These are phyloP conservation scores for Butyriboletus loyo DNA, from an alignment of 768 basidiomycete genomes.

Conservation along the genomic window DNA sequence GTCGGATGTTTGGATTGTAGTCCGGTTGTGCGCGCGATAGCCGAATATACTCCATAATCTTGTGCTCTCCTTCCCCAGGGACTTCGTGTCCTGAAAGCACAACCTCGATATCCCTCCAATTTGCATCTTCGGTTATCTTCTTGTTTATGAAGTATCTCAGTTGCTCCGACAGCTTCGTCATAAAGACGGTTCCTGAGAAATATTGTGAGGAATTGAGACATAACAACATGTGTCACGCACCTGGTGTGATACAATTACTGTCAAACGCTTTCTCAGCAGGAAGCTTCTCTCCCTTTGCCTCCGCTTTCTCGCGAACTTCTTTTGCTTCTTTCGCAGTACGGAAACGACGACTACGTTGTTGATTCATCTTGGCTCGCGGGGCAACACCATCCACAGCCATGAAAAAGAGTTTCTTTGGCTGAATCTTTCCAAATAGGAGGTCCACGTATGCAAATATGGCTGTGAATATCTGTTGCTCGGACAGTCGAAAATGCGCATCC, in stretches of 20 bases:
- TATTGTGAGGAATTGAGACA: not conserved
- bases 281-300: constrained; percentile 83
- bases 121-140: constrained; percentile 95
- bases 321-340: constrained; percentile 90
- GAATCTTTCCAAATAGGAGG: constrained; percentile 94
- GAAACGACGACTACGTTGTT: constrained; percentile 92
- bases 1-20: constrained; percentile 94
- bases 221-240: constrained; percentile 41
- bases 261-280: constrained; percentile 96
- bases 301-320: constrained; percentile 84
- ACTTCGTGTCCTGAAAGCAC: constrained; percentile 97
- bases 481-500: constrained; percentile 91
- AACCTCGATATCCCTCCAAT: constrained; percentile 90
- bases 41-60: constrained; percentile 99
- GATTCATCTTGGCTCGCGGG: constrained; percentile 98
- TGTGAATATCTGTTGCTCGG: constrained; percentile 97
- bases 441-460: constrained; percentile 97
- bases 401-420: constrained; percentile 96
- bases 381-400: constrained; percentile 99
- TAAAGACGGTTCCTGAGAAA: constrained; percentile 82
- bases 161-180: constrained; percentile 89
- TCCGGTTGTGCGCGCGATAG: constrained; percentile 90
- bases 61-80: constrained; percentile 99
- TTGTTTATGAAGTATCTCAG: constrained; percentile 96
- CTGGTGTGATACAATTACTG: constrained; percentile 98